Percentiles rank a stretch among this genome's conserved stretches.
These are phyloP conservation scores for Colletotrichum sp. DNA, from an alignment of 2,329 filamentous ascomycete genomes.

Conservation along the genomic window DNA sequence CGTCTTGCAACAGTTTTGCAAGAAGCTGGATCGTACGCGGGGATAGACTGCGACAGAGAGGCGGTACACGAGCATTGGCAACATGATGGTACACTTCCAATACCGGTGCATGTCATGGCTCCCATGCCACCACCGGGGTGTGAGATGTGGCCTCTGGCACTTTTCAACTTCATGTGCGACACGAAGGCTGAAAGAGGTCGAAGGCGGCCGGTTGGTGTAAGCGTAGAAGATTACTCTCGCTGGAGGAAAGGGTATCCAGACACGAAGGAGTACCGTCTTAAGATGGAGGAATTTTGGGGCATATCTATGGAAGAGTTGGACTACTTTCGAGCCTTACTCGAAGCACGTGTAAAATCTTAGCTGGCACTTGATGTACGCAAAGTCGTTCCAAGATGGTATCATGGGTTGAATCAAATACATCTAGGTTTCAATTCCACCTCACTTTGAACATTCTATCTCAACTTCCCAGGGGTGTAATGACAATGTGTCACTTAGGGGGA, in stretches of 20 bases:
- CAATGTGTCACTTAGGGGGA: not conserved
- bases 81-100: not conserved
- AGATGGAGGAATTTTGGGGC: not conserved
- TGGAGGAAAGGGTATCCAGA: not conserved
- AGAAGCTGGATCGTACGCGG: not conserved
- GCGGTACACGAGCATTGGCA: not conserved
- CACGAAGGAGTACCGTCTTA: not conserved
- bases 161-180: not conserved
- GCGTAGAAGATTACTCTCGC: not conserved
- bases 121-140: not conserved
- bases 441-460: not conserved
- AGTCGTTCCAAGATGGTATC: not conserved
- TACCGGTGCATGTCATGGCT: not conserved
- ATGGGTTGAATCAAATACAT: accelerated
- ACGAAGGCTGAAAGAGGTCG: not conserved
- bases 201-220: not conserved
- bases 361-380: not conserved
- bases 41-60: not conserved
- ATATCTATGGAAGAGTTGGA: not conserved
- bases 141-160: not conserved
- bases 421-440: not conserved
- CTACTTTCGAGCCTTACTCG: not conserved
- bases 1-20: not conserved
- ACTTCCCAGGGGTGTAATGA: not conserved
- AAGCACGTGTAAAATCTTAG: not conserved